These are phyloP conservation scores for Pisolithus microcarpus DNA, from an alignment of 768 basidiomycete genomes.

Conservation along the genomic window DNA sequence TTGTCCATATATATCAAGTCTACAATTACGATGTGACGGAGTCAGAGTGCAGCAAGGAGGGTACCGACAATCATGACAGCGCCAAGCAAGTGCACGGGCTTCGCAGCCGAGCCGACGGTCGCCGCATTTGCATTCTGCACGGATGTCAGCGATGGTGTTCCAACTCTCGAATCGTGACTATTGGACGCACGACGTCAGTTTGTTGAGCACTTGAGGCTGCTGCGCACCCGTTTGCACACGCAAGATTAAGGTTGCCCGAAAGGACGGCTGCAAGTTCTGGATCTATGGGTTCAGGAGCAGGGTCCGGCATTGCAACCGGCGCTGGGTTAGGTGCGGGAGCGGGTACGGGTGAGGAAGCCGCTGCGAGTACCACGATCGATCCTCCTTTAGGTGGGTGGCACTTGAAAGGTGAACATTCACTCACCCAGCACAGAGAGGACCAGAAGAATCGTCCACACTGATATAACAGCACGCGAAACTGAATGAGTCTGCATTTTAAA, in stretches of 20 bases:
- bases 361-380: constrained; percentile 4
- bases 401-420: background rate
- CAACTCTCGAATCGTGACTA: background rate
- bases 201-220: constrained; percentile 14
- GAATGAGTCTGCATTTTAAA: constrained; percentile 9
- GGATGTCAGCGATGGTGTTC: background rate
- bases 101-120: constrained; percentile 9
- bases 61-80: constrained; percentile 15
- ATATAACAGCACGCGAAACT: constrained; percentile 12
- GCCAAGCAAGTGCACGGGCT: constrained; percentile 16
- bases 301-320: constrained; percentile 13
- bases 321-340: constrained; percentile 8
- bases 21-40: background rate
- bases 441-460: constrained; percentile 17
- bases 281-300: constrained; percentile 13
- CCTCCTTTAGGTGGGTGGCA: background rate
- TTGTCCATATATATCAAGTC: background rate
- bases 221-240: constrained; percentile 18
- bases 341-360: constrained; percentile 13
- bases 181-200: constrained; percentile 7
- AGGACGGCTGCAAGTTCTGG: constrained; percentile 9
- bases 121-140: constrained; percentile 16
- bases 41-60: constrained; percentile 15
- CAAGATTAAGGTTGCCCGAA: constrained; percentile 19
- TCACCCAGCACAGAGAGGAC: constrained; percentile 15